Evolutionary conservation across 2,329 filamentous ascomycete genomes (phyloP), one percentile per base, ranked within the genome.

Genomic region (Xylaria multiplex): DNA sequence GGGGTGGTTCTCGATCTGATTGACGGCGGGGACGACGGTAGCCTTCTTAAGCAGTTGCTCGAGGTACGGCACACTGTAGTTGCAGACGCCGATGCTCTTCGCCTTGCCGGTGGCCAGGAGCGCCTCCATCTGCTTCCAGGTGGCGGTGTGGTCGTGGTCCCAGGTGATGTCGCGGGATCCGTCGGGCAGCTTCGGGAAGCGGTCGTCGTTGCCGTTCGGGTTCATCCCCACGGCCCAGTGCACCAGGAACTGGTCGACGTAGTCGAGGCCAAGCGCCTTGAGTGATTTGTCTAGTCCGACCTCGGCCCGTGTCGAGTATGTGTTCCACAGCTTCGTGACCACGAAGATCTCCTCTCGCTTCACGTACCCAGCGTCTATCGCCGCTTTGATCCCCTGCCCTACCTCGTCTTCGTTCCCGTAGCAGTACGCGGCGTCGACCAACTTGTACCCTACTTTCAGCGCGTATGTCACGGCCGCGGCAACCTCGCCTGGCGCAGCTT

Each of bases 221-320:
- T 94, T 95, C 88, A 94, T 90, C 56, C 91, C 88, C 52, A 93
- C 82, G 6, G 92, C 91, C 92, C 92, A 96, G 81, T 97, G 93
- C 82, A 96, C 86, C 43, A 96, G 84, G 77, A 88, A 93, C 64
- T 96, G 82, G 77, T 96, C 93, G 5, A 96, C 85, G 77, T 96
- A 95, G 70, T 93, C 90, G 54, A 96, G 82, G 1, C 92, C 91
- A 42, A 96, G 81, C 66, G 86, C 85, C 80, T 90, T 86, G 77
- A 96, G 82, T 74, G 89, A 91, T 84, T 90, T 89, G 70, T 93
- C 87, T 42, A 96, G 84, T 42, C 86, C 88, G 73, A 90, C 81
- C 79, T 91, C 89, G 6, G 88, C 88, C 6, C 89, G 84, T 35
- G 86, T 87, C 78, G 91, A 90, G 81, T 91, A 94, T 57, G 91